Base-by-base conservation (phyloP, 2,329 filamentous ascomycete species). In the Aspergillus caelatus region DNA sequence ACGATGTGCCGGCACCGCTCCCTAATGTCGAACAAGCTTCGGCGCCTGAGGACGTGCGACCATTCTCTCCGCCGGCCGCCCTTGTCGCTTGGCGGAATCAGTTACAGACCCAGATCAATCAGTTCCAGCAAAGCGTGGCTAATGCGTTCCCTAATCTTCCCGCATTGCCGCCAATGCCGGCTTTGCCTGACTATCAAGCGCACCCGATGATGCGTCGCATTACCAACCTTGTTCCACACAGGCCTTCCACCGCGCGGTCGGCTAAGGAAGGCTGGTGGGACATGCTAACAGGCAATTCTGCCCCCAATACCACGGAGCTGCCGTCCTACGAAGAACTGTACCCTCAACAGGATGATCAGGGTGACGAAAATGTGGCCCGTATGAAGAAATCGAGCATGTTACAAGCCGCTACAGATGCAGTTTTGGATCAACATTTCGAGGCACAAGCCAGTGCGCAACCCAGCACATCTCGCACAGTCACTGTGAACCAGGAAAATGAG, bases 271-370 rank as follows among this genome's bases (percentile, higher is more conserved):
- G 84, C 64, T 91, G 90, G 89, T 91, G 88, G 86, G 88, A 90
- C 72, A 79, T 89, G 32, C 84, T 89, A 52, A 87, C 87, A 36
- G 81, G 81, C 10, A 78, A 79, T 58, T 76, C 78, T 45, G 70
- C 80, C 19, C 80, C 78, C 23, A 79, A 79, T 45, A 78, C 86
- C 11, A 80, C 83, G 4, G 82, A 86, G 36, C 91, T 91, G 10
- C 92, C 92, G 11, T 86, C 92, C 0, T 95, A 95, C 68, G 89
- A 93, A 59, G 92, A 94, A 55, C 86, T 95, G 32, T 95, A 88
- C 74, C 91, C 91, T 6, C 74, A 75, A 46, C 73, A 78, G 28
- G 75, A 75, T 36, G 63, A 68, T 34, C 69, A 69, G 26, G 76
- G 74, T 19, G 63, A 63, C 61, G 75, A 74, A 52, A 79, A 81